Conservation (phyloP, 1,284 basidiomycete species). For the Pterula multifida region DNA sequence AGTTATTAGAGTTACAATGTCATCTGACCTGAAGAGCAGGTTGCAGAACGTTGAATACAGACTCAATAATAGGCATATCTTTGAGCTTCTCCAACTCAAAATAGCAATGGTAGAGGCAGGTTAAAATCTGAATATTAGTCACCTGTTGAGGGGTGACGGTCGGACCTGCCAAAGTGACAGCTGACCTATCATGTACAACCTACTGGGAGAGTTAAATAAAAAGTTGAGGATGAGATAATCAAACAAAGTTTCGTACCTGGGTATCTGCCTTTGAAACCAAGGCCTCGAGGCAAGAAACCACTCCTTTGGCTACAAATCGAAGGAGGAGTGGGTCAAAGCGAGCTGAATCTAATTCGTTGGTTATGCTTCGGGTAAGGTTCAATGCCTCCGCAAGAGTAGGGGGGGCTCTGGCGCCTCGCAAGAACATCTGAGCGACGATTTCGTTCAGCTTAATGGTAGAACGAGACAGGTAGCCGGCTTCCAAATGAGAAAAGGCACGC, state of each 20-base stretch:
- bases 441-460: conserved; percentile 76
- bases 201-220: conserved; percentile 17
- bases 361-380: conserved; percentile 62
- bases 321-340: conserved; percentile 87
- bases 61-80: conserved; percentile 62
- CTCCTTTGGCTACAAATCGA: conserved; percentile 65
- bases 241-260: conserved; percentile 36
- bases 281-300: conserved; percentile 52
- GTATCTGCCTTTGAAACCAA: conserved; percentile 51
- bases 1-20: conserved; percentile 3
- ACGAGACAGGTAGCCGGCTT: conserved; percentile 77
- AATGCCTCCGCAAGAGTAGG: conserved; percentile 70
- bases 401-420: conserved; percentile 50
- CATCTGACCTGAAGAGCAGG: conserved; percentile 48
- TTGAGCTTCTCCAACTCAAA: conserved; percentile 56
- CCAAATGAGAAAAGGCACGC: conserved; percentile 72
- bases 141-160: conserved; percentile 67
- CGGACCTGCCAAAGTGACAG: conserved; percentile 65
- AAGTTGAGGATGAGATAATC: not conserved
- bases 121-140: conserved; percentile 66
- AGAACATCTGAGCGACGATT: conserved; percentile 61
- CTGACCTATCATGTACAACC: conserved; percentile 69
- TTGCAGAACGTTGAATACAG: conserved; percentile 46
- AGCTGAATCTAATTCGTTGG: conserved; percentile 88
- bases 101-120: conserved; percentile 71